These are phyloP conservation scores for Apophysomyces trapeziformis DNA, from an alignment of 371 early-diverging fungal genomes.

Conservation along the genomic window DNA sequence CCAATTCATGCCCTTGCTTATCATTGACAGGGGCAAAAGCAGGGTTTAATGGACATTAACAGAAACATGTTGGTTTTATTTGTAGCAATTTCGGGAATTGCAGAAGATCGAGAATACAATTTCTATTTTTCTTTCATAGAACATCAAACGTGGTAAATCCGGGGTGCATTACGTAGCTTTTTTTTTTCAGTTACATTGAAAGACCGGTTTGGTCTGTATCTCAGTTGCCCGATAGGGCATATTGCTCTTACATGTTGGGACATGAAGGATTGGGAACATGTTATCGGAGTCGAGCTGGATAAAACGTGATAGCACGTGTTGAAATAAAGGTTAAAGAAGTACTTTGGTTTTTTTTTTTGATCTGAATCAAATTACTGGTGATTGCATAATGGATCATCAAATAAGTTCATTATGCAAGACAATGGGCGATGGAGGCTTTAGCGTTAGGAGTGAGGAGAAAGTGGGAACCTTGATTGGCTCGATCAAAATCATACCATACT, in stretches of 20 bases:
- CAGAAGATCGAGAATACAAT: neutral
- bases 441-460: neutral
- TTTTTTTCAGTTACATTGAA: neutral
- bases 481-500: slow-evolving; percentile 9
- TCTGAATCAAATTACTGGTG: too few species aligned
- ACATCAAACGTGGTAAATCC: slow-evolving; percentile 3
- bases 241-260: slow-evolving; percentile 1
- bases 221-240: slow-evolving; percentile 8
- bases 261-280: neutral
- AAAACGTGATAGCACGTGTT: neutral
- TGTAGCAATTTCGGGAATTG: neutral
- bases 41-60: neutral
- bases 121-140: slow-evolving; percentile 3
- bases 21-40: neutral
- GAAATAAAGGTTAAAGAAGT: too few species aligned
- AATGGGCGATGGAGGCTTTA: slow-evolving; percentile 2
- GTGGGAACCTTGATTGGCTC: slow-evolving; percentile 4
- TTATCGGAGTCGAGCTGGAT: slow-evolving; percentile 5
- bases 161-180: neutral
- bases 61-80: neutral
- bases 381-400: neutral
- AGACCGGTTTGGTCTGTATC: neutral
- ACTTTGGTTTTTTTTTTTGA: too few species aligned
- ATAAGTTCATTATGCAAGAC: neutral
- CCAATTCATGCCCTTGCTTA: neutral